Conservation (phyloP, 768 basidiomycete species). For the Amyloporia xantha region DNA sequence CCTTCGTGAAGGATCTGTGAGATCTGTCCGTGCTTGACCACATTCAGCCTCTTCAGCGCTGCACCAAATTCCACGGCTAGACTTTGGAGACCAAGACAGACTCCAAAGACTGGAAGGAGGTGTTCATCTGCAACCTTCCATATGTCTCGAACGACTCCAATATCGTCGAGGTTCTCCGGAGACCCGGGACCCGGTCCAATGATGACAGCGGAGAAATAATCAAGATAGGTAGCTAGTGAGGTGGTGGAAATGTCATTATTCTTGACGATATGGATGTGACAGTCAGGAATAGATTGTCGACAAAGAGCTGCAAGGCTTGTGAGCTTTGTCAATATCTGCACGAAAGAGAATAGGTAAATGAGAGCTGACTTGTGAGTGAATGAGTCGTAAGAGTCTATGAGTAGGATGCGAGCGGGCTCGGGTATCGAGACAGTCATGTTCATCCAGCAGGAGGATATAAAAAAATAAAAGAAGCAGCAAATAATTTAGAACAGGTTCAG, state of each 20-base stretch:
- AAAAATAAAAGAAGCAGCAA: not conserved
- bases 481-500: not conserved
- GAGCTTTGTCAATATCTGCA: not conserved
- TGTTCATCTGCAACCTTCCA: slow-evolving; percentile 54
- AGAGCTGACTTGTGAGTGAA: slow-evolving; percentile 80
- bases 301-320: slow-evolving; percentile 67
- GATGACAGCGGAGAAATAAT: slow-evolving; percentile 60
- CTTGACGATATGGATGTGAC: slow-evolving; percentile 62
- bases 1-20: slow-evolving; percentile 56
- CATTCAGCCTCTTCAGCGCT: slow-evolving; percentile 44
- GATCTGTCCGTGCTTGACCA: slow-evolving; percentile 78
- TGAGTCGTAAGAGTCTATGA: slow-evolving; percentile 82
- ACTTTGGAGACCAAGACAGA: slow-evolving; percentile 80
- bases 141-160: slow-evolving; percentile 62
- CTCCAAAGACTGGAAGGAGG: slow-evolving; percentile 71
- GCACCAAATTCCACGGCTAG: slow-evolving; percentile 62
- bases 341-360: not conserved
- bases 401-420: slow-evolving; percentile 42
- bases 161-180: slow-evolving; percentile 51
- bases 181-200: slow-evolving; percentile 82
- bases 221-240: slow-evolving; percentile 46
- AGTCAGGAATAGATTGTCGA: slow-evolving; percentile 53
- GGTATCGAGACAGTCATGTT: slow-evolving; percentile 6
- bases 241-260: slow-evolving; percentile 55
- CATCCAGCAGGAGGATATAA: not conserved